Evolutionary conservation across 2,329 filamentous ascomycete species (phyloP).

Genomic region (Chrysoporthe puriensis): DNA sequence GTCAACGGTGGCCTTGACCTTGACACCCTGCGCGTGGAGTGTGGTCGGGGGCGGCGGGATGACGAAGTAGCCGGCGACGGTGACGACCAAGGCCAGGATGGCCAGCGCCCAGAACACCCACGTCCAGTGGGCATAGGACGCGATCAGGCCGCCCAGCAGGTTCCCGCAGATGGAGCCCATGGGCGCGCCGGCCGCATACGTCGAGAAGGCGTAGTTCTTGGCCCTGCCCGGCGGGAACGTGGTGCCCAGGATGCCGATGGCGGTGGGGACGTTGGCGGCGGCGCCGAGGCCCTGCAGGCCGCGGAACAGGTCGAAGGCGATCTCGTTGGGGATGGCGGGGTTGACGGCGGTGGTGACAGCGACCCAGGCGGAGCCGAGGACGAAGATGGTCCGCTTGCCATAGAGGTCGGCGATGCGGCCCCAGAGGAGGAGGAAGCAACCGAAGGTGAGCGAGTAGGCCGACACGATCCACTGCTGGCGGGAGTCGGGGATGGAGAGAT

Average conservation of each 20-base stretch:
- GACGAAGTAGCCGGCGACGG: conserved; percentile 59
- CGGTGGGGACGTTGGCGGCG: conserved; percentile 71
- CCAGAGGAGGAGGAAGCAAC: conserved; percentile 70
- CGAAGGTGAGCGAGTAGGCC: conserved; percentile 67
- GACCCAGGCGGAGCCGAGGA: conserved; percentile 66
- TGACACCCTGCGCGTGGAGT: conserved; percentile 34
- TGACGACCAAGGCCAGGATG: conserved; percentile 60
- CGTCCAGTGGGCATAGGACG: conserved; percentile 65
- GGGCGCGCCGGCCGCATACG: conserved; percentile 67
- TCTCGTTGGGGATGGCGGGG: conserved; percentile 68
- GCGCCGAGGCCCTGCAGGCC: conserved; percentile 70
- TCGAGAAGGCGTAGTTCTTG: conserved; percentile 72
- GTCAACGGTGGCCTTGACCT: conserved; percentile 57
- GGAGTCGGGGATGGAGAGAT: conserved; percentile 59
- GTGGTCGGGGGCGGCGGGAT: conserved; percentile 57
- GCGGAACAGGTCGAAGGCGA: conserved; percentile 68
- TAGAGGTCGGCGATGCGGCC: conserved; percentile 70
- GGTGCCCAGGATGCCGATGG: conserved; percentile 69
- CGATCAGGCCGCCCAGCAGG: conserved; percentile 65
- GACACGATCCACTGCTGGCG: conserved; percentile 70
- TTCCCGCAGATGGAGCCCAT: conserved; percentile 69
- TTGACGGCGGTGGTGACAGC: conserved; percentile 61
- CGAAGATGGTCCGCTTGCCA: conserved; percentile 67
- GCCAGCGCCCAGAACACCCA: conserved; percentile 70
- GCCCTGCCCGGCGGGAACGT: conserved; percentile 69